Percentiles rank a stretch among this genome's conserved stretches.
Conservation (phyloP, 2,329 filamentous ascomycete species). For the Pseudogymnoascus sp. region DNA sequence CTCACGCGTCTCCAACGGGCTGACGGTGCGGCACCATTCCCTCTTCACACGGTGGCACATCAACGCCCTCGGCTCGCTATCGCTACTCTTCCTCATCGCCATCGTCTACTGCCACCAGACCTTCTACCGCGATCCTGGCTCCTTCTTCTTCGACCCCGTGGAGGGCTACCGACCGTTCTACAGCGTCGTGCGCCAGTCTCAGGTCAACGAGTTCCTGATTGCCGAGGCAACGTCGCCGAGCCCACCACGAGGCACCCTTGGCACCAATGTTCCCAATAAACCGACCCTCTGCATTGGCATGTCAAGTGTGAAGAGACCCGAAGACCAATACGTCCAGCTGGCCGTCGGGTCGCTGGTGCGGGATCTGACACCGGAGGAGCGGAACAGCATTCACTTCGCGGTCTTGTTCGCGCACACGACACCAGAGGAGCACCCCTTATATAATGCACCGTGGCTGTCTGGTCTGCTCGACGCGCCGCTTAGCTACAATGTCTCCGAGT, state of each 20-base stretch:
- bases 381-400: slow-evolving; percentile 28
- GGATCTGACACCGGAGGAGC: slow-evolving; percentile 27
- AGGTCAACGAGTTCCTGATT: slow-evolving; percentile 24
- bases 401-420: slow-evolving; percentile 31
- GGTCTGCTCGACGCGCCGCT: slow-evolving; percentile 30
- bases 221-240: slow-evolving; percentile 11
- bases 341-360: slow-evolving; percentile 27
- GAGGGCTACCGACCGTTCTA: slow-evolving; percentile 26
- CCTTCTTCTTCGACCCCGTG: slow-evolving; percentile 26
- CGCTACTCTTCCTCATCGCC: slow-evolving; percentile 22
- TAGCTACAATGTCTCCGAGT: slow-evolving; percentile 23
- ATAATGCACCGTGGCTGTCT: slow-evolving; percentile 28
- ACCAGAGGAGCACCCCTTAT: slow-evolving; percentile 29
- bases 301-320: slow-evolving; percentile 13
- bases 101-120: slow-evolving; percentile 22
- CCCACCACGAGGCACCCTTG: background rate
- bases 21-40: background rate
- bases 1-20: background rate
- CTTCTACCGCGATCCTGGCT: slow-evolving; percentile 27
- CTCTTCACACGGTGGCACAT: slow-evolving; percentile 5
- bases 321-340: slow-evolving; percentile 14
- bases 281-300: slow-evolving; percentile 16
- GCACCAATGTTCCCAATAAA: background rate
- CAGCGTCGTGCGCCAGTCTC: slow-evolving; percentile 20
- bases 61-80: background rate